Percentiles rank a stretch among this genome's conserved stretches.
Evolutionary conservation across 1,284 basidiomycete genomes (phyloP).

Genomic region (Marasmius tenuissimus): DNA sequence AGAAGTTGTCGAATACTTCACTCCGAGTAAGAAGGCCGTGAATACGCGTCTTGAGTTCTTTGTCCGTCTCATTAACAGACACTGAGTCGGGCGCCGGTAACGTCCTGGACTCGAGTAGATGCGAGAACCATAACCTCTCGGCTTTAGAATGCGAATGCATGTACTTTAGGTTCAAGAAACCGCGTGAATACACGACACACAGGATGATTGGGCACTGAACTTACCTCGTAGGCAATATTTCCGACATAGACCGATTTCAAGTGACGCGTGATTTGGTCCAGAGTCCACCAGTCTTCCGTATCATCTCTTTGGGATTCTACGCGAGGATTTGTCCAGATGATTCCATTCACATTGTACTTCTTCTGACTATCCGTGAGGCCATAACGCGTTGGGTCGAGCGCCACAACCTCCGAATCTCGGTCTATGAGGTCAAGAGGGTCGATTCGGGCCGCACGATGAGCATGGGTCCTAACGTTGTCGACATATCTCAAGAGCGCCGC

Average conservation of each 20-base stretch:
- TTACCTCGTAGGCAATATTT: constrained; percentile 78
- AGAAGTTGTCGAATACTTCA: constrained; percentile 81
- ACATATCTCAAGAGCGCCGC: constrained; percentile 84
- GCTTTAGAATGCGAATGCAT: constrained; percentile 84
- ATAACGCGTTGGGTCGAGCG: constrained; percentile 78
- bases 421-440: constrained; percentile 87
- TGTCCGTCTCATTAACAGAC: constrained; percentile 30
- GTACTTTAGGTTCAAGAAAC: constrained; percentile 39
- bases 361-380: constrained; percentile 57
- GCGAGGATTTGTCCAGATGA: constrained; percentile 68
- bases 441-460: constrained; percentile 79
- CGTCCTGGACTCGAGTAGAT: constrained; percentile 71
- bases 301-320: constrained; percentile 39
- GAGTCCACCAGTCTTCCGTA: constrained; percentile 60
- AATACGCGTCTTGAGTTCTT: constrained; percentile 50
- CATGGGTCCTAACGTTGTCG: constrained; percentile 79
- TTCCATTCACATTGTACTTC: constrained; percentile 76
- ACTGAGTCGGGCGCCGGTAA: constrained; percentile 25
- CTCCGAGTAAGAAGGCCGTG: constrained; percentile 71
- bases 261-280: constrained; percentile 70
- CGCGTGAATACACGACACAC: not conserved
- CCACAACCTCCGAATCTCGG: constrained; percentile 77
- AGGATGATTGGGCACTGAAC: constrained; percentile 5
- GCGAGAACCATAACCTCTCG: constrained; percentile 84
- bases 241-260: constrained; percentile 77